Evolutionary conservation across 805 yeast species (phyloP), one percentile per base, ranked within the genome.

Genomic region (Candida railenensis): DNA sequence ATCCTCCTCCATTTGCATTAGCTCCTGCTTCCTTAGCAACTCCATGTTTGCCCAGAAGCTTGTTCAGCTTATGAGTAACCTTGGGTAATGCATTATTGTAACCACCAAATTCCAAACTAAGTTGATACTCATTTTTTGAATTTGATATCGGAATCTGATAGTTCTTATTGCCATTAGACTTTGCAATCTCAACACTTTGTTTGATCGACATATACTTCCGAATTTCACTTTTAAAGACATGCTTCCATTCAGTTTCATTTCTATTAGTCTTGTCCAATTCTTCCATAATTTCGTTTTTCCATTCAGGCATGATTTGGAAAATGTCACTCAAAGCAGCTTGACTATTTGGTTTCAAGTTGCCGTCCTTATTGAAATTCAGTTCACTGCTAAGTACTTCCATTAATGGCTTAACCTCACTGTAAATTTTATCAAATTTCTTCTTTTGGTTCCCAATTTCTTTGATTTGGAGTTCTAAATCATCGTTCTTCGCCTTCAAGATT

Each of bases 81-180:
- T 58, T 60, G 28, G 58, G 54, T 33, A 61, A 51, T 2, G 69
- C 69, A 48, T 63, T 65, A 37, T 52, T 50, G 42, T 51, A 57
- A 4, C 76, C 75, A 0, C 74, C 76, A 57, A 69, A 71, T 30
- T 64, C 67, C 39, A 69, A 53, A 37, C 71, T 62, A 3, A 74
- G 74, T 45, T 62, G 66, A 46, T 63, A 57, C 46, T 71, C 76
- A 5, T 63, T 61, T 42, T 54, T 59, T 12, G 21, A 15, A 5
- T 14, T 16, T 16, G 39, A 36, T 4, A 12, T 19, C 7, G 53
- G 53, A 2, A 74, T 70, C 40, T 63, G 63, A 48, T 71, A 71
- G 18, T 43, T 46, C 2, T 53, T 50, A 44, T 67, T 66, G 2
- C 36, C 46, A 20, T 52, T 54, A 5, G 49, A 48, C 33, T 61